Conservation (phyloP, 2,329 filamentous ascomycete species). For the Nothophoma quercina region DNA sequence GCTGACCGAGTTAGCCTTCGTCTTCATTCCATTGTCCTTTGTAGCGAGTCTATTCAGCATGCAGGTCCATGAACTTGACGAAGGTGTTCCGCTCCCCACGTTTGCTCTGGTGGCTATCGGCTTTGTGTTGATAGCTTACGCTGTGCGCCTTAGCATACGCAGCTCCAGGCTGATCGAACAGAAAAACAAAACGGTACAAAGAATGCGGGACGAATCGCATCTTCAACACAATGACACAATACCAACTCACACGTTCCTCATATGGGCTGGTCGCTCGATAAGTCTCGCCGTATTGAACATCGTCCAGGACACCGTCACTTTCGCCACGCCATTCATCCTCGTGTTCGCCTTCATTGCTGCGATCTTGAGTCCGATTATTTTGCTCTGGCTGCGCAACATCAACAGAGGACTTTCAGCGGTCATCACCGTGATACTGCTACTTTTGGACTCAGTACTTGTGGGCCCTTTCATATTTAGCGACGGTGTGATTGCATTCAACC, state of each 20-base stretch:
- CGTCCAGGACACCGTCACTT: too few species aligned
- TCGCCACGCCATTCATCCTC: not conserved
- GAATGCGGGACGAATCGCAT: not conserved
- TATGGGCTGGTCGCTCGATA: not conserved
- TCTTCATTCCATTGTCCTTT: slow-evolving; percentile 44
- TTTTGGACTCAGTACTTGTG: not conserved
- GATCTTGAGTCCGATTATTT: not conserved
- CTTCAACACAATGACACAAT: not conserved
- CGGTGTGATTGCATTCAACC: too few species aligned
- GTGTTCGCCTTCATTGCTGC: not conserved
- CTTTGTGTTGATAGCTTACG: not conserved
- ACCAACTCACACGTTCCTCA: not conserved
- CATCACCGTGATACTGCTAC: not conserved
- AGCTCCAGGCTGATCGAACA: not conserved
- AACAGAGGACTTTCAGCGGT: not conserved
- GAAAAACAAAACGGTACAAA: not conserved
- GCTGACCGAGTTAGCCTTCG: slow-evolving; percentile 43
- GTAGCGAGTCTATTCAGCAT: slow-evolving; percentile 40
- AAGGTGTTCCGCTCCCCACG: slow-evolving; percentile 21
- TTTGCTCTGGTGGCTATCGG: slow-evolving; percentile 5
- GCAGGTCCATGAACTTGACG: slow-evolving; percentile 33
- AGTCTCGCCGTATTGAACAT: not conserved
- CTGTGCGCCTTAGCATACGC: not conserved
- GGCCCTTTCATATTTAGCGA: not conserved
- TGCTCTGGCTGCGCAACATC: not conserved